phyloP scores from a whole-genome alignment of 129 eudicot species.

The Logfia minima region DNA sequence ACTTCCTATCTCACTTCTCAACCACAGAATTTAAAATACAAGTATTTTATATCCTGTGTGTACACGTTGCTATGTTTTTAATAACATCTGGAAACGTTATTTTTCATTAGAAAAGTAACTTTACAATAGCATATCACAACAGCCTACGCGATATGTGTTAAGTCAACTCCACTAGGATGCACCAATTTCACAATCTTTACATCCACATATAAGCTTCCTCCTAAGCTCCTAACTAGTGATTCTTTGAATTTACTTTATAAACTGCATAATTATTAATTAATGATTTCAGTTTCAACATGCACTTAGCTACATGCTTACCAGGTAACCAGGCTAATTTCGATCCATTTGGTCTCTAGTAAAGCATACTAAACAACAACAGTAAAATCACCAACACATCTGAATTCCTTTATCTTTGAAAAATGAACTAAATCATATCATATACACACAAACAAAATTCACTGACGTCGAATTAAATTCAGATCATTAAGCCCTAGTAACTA shows the following conservation, averaged over 20 bases:
- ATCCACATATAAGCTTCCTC: too few species aligned
- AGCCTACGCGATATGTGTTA: too few species aligned
- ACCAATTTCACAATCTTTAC: too few species aligned
- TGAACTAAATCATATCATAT: constrained; percentile 5
- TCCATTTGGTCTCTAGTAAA: neutral
- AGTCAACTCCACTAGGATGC: too few species aligned
- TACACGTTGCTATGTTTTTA: neutral
- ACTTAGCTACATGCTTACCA: neutral
- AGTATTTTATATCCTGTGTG: neutral
- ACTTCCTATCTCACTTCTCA: neutral
- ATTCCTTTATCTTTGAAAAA: too few species aligned
- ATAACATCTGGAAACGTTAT: too few species aligned
- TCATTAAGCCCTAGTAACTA: neutral
- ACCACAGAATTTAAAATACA: neutral
- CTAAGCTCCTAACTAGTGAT: too few species aligned
- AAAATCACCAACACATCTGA: too few species aligned
- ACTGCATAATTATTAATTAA: too few species aligned
- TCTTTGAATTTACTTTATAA: too few species aligned
- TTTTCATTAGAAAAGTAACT: too few species aligned
- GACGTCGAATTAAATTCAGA: neutral
- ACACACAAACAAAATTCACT: neutral
- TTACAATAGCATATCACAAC: neutral
- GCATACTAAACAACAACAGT: too few species aligned
- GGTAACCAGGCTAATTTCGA: neutral
- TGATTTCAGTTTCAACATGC: neutral